phyloP scores from a whole-genome alignment of 805 yeast genomes.

The Debaryomyces hansenii region DNA sequence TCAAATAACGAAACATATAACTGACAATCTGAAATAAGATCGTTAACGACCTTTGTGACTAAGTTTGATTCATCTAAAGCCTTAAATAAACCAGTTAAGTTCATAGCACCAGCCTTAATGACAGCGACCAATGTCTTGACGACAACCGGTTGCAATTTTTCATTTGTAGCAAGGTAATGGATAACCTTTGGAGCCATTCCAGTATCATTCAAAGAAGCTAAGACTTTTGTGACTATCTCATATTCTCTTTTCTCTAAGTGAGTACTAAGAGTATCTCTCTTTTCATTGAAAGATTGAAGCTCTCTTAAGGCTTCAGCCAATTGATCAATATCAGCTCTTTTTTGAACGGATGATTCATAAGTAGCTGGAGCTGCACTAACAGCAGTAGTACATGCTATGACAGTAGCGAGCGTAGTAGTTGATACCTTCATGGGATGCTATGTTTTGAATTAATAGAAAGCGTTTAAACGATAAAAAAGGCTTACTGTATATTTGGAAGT shows the following conservation, averaged over 20 bases:
- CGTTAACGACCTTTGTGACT: slow-evolving; percentile 31
- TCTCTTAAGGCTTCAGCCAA: slow-evolving; percentile 24
- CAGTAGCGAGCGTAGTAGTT: slow-evolving; percentile 27
- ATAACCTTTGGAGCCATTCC: slow-evolving; percentile 35
- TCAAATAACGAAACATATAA: slow-evolving; percentile 36
- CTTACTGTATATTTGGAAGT: neutral
- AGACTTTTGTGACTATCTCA: slow-evolving; percentile 39
- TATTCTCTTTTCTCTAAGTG: slow-evolving; percentile 37
- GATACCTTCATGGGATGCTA: slow-evolving; percentile 28
- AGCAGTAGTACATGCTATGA: slow-evolving; percentile 24
- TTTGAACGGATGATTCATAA: slow-evolving; percentile 7
- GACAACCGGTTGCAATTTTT: slow-evolving; percentile 22
- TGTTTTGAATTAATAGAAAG: neutral
- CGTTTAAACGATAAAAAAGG: neutral
- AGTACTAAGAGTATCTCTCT: slow-evolving; percentile 27
- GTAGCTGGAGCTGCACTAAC: slow-evolving; percentile 38
- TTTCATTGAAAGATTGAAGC: slow-evolving; percentile 18
- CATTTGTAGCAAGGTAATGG: slow-evolving; percentile 29
- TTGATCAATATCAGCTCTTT: slow-evolving; percentile 9
- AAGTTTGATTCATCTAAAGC: slow-evolving; percentile 40
- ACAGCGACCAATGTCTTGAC: slow-evolving; percentile 24
- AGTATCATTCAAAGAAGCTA: slow-evolving; percentile 36
- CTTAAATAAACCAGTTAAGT: slow-evolving; percentile 30
- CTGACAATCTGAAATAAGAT: slow-evolving; percentile 37
- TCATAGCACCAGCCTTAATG: slow-evolving; percentile 31